Conservation (phyloP, 192 early-diverging fungal species). For the Glomus cerebriforme region DNA sequence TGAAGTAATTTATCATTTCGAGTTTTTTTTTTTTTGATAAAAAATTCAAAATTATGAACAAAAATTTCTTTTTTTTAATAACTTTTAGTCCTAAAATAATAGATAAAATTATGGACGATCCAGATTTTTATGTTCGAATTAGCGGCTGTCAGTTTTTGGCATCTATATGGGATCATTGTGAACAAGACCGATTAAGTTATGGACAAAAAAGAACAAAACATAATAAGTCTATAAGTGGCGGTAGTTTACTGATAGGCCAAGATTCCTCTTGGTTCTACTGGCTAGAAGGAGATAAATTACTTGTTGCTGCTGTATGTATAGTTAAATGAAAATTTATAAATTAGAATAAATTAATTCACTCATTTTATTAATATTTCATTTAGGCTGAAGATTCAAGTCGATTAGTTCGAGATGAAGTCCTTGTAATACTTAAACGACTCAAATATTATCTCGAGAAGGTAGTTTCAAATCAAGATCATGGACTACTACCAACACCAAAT, state of each 20-base stretch:
- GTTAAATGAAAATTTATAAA: conserved; percentile 17
- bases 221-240: neutral
- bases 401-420: conserved; percentile 29
- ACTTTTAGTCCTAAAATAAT: conserved; percentile 43
- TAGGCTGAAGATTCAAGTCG: conserved; percentile 30
- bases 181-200: conserved; percentile 36
- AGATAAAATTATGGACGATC: conserved; percentile 48
- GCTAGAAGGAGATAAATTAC: conserved; percentile 46
- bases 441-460: conserved; percentile 15
- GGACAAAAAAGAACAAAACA: conserved; percentile 36
- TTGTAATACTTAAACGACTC: conserved; percentile 31
- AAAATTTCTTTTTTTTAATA: neutral
- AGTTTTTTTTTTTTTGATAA: conserved; percentile 1
- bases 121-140: conserved; percentile 54
- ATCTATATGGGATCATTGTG: conserved; percentile 47
- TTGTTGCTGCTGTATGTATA: conserved; percentile 46
- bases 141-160: conserved; percentile 50
- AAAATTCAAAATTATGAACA: neutral
- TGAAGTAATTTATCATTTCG: conserved; percentile 29
- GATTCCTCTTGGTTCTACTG: conserved; percentile 46
- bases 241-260: conserved; percentile 4
- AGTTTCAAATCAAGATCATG: neutral
- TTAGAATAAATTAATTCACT: neutral
- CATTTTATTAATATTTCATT: neutral
- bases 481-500: neutral